A percentile compares a stretch with the other conserved stretches of the same genome.
These are phyloP conservation scores for Plasmodium falciparum DNA, from an alignment of 169 alveolate species.

Conservation along the genomic window DNA sequence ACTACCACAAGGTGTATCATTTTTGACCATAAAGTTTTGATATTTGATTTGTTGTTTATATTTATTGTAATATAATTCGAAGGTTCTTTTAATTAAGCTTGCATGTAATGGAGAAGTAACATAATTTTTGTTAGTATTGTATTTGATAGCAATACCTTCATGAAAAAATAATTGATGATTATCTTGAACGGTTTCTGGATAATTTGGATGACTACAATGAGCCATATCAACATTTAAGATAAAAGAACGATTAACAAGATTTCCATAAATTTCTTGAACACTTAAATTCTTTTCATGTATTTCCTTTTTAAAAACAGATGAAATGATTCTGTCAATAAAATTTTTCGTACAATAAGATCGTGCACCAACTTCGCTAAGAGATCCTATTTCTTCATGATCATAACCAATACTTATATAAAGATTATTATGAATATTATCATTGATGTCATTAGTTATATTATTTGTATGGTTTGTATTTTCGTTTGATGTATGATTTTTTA, in stretches of 20 bases:
- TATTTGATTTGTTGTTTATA: conserved; percentile 29
- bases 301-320: conserved; percentile 1
- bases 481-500: conserved; percentile 17
- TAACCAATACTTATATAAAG: conserved; percentile 61
- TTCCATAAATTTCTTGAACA: conserved; percentile 73
- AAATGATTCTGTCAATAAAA: conserved; percentile 76
- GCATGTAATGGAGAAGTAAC: conserved; percentile 65
- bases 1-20: conserved; percentile 97
- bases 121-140: conserved; percentile 50
- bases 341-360: conserved; percentile 78
- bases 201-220: conserved; percentile 97
- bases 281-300: not conserved
- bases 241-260: conserved; percentile 84
- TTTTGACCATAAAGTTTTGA: conserved; percentile 77
- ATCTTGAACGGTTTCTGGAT: conserved; percentile 94
- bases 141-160: conserved; percentile 82
- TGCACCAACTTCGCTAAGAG: conserved; percentile 82
- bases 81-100: conserved; percentile 51
- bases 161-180: conserved; percentile 92
- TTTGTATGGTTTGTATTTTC: not conserved
- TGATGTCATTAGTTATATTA: not conserved
- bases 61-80: conserved; percentile 17
- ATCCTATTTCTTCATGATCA: conserved; percentile 82
- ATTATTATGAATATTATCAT: not conserved
- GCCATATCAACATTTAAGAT: conserved; percentile 93